Conservation (phyloP, 495 filamentous ascomycete genomes). For the Aspergillus cristatus region DNA sequence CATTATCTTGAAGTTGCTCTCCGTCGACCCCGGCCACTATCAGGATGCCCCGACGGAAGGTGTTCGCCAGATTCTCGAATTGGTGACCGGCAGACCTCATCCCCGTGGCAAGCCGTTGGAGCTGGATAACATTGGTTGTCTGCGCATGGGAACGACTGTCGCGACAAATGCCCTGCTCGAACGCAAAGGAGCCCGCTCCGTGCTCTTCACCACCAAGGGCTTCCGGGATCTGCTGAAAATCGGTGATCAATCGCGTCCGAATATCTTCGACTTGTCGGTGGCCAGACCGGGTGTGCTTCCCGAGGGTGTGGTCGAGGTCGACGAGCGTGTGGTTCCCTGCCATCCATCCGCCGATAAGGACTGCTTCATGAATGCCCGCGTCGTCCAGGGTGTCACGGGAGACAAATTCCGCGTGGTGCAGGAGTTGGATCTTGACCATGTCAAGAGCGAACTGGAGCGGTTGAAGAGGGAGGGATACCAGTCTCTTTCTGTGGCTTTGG, state of each 20-base stretch:
- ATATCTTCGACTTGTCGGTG: conserved; percentile 78
- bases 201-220: conserved; percentile 82
- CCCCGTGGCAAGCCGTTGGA: conserved; percentile 76
- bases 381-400: conserved; percentile 40
- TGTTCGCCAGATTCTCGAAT: conserved; percentile 80
- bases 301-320: conserved; percentile 64
- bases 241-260: conserved; percentile 74
- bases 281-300: conserved; percentile 73
- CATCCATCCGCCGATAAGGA: conserved; percentile 56
- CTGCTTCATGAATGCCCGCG: conserved; percentile 25
- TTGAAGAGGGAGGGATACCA: conserved; percentile 39
- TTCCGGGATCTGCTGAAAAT: conserved; percentile 89
- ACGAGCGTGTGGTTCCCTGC: conserved; percentile 56
- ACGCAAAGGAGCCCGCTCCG: conserved; percentile 87
- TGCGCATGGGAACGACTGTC: conserved; percentile 86
- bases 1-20: conserved; percentile 79
- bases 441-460: conserved; percentile 32
- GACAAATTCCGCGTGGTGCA: conserved; percentile 44
- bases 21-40: conserved; percentile 85
- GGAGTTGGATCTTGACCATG: conserved; percentile 26
- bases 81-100: conserved; percentile 65
- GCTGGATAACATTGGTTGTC: conserved; percentile 71
- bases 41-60: conserved; percentile 84
- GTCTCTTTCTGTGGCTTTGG: conserved; percentile 43
- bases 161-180: conserved; percentile 90